Evolutionary conservation across 257 asterid species (phyloP).

Genomic region (Datura wrightii): DNA sequence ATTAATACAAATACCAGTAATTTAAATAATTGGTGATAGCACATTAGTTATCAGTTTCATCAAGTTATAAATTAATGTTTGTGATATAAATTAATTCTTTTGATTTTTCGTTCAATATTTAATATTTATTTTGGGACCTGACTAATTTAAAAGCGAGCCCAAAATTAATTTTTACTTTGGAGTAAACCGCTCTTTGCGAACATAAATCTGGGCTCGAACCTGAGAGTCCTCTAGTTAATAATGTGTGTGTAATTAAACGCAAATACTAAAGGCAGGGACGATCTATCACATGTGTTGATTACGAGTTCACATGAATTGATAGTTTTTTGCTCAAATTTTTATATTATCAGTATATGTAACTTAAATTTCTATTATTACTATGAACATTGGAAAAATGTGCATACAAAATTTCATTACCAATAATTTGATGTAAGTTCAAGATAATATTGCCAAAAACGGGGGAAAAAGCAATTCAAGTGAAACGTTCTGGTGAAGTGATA

Average conservation of each 20-base stretch:
- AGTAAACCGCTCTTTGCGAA: no score
- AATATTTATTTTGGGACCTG: neutral
- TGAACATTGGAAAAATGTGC: neutral
- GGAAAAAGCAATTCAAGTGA: no score
- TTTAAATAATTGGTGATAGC: neutral
- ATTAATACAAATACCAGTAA: no score
- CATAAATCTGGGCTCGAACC: no score
- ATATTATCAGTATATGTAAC: no score
- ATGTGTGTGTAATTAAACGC: neutral
- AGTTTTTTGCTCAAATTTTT: no score
- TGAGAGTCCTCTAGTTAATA: no score
- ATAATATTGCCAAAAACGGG: neutral
- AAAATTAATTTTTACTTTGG: neutral
- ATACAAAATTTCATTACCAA: neutral
- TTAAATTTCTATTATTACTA: no score
- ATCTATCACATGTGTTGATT: neutral
- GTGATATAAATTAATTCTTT: no score
- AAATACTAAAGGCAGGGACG: neutral
- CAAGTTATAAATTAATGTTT: neutral
- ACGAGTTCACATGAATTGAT: neutral
- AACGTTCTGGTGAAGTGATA: no score
- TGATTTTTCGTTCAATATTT: no score
- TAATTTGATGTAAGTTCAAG: neutral
- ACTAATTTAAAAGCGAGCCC: no score
- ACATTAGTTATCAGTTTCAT: neutral